Conservation (phyloP, 331 rosid species). For the Pyrus hybrid region DNA sequence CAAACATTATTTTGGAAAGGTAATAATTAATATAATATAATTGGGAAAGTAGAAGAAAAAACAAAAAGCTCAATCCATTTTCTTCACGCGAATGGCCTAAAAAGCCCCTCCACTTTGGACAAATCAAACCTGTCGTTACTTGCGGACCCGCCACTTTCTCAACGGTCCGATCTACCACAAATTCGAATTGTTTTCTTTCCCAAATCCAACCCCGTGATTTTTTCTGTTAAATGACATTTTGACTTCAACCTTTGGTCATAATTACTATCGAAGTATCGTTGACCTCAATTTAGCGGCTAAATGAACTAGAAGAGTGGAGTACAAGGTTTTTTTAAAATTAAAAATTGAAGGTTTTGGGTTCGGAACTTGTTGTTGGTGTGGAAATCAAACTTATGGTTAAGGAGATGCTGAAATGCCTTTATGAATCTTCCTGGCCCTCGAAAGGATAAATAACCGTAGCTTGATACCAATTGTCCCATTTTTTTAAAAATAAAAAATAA, state of each 20-base stretch:
- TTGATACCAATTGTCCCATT: too few species aligned
- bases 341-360: too few species aligned
- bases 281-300: too few species aligned
- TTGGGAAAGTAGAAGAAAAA: background rate
- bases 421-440: fast-evolving
- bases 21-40: background rate
- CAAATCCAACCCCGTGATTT: background rate
- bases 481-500: too few species aligned
- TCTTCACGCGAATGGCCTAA: constrained; percentile 31
- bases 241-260: background rate
- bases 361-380: fast-evolving
- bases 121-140: constrained; percentile 17
- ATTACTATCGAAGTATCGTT: too few species aligned
- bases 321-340: too few species aligned
- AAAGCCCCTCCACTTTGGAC: constrained; percentile 38
- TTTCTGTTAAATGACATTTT: constrained; percentile 2
- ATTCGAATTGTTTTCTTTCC: background rate
- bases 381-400: fast-evolving
- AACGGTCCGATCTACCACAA: background rate
- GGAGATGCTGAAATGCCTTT: fast-evolving
- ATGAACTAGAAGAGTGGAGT: too few species aligned
- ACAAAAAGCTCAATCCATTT: background rate
- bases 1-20: constrained; percentile 2
- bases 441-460: too few species aligned
- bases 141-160: background rate